A percentile compares a stretch with the other conserved stretches of the same genome.
Evolutionary conservation across 371 early-diverging fungal species (phyloP).

Genomic region (Mucor circinelloides): DNA sequence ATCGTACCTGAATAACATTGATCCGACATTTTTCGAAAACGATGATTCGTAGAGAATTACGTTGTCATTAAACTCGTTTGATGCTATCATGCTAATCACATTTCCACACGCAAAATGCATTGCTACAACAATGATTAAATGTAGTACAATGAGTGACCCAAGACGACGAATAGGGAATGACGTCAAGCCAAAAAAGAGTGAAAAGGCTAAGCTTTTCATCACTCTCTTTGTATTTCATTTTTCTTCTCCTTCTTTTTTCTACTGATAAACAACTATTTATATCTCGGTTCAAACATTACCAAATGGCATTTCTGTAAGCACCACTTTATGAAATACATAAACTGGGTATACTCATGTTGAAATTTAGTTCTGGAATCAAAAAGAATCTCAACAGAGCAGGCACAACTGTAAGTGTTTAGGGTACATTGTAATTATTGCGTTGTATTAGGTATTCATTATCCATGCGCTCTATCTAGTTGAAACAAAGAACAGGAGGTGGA

Average conservation of each 20-base stretch:
- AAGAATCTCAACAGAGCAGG: conserved; percentile 81
- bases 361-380: conserved; percentile 45
- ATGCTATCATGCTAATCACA: too few species aligned
- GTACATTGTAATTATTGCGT: not conserved
- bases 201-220: not conserved
- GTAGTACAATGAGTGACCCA: not conserved
- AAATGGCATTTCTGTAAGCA: conserved; percentile 52
- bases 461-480: conserved; percentile 35
- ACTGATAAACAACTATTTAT: not conserved
- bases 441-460: not conserved
- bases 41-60: too few species aligned
- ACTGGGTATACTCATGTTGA: conserved; percentile 5
- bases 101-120: not conserved
- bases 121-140: not conserved
- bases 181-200: not conserved
- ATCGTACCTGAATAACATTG: too few species aligned
- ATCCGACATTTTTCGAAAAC: too few species aligned
- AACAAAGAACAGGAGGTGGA: conserved; percentile 67
- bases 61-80: too few species aligned
- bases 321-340: not conserved
- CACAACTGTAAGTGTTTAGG: conserved; percentile 54
- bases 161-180: not conserved
- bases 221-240: conserved; percentile 3
- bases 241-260: conserved; percentile 15
- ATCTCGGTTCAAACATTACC: not conserved